Evolutionary conservation across 2,329 filamentous ascomycete species (phyloP), one percentile per base, ranked within the genome.

Genomic region (Chaetomium sp.): DNA sequence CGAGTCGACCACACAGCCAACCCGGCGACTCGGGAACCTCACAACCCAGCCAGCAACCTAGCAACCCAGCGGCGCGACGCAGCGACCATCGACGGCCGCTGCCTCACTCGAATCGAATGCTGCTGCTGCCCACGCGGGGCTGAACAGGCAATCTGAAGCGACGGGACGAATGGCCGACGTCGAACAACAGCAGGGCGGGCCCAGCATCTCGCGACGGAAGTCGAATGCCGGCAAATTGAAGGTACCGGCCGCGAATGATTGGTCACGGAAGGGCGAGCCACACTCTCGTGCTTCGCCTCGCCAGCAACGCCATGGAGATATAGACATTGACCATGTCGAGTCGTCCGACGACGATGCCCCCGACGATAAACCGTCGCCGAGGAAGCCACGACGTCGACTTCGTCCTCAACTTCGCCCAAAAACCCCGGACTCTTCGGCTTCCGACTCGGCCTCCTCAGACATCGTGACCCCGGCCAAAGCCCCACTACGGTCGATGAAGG

Each of bases 91-190:
- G 6, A 47, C 43, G 49, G 52, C 43, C 48, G 58, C 52, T 41
- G 53, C 33, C 50, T 45, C 50, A 58, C 43, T 46, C 47, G 47
- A 46, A 27, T 42, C 36, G 41, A 43, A 45, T 54, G 51, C 51
- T 48, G 49, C 48, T 46, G 52, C 57, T 46, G 40, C 51, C 19
- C 12, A 34, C 35, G 10, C 48, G 35, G 54, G 52, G 48, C 52
- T 53, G 48, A 34, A 37, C 40, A 35, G 45, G 57, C 57, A 59
- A 27, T 27, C 19, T 27, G 19, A 27, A 27, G 19, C 19, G 19
- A 64, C 49, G 58, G 57, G 61, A 64, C 65, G 66, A 68, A 71
- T 71, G 66, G 67, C 67, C 56, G 58, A 55, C 51, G 54, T 43
- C 56, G 65, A 65, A 55, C 58, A 62, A 50, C 60, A 65, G 55